phyloP scores from a whole-genome alignment of 2,329 filamentous ascomycete species.

The Colletotrichum theobromicola region DNA sequence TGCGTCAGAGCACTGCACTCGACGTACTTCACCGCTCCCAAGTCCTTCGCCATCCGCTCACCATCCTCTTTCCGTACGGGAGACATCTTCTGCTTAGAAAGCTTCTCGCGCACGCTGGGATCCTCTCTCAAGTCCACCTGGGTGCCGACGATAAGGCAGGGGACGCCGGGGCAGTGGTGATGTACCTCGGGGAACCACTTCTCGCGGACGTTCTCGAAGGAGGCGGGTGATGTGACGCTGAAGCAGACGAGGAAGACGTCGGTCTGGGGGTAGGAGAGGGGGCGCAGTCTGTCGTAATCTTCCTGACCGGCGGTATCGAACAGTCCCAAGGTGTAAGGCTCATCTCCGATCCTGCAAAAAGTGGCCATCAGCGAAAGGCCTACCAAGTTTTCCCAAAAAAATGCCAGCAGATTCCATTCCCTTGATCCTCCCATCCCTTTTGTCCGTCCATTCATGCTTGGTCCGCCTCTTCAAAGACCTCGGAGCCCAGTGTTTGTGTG shows the following conservation, averaged over 20 bases:
- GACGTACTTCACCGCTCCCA: conserved; percentile 98
- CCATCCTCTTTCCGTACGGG: conserved; percentile 93
- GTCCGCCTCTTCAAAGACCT: neutral
- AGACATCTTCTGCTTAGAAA: conserved; percentile 94
- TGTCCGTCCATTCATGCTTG: neutral
- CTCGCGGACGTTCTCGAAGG: conserved; percentile 98
- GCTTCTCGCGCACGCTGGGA: conserved; percentile 83
- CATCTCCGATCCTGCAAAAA: conserved; percentile 87
- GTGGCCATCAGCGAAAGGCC: conserved; percentile 7
- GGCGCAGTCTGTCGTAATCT: conserved; percentile 97
- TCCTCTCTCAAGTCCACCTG: conserved; percentile 97
- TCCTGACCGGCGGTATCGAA: conserved; percentile 99
- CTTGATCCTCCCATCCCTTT: neutral
- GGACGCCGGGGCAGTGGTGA: conserved; percentile 97
- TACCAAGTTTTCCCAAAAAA: neutral
- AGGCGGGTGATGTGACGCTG: conserved; percentile 95
- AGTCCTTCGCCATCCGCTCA: conserved; percentile 93
- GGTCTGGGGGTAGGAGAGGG: conserved; percentile 96
- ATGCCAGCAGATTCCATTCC: neutral
- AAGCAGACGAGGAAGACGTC: conserved; percentile 99
- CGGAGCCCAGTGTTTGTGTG: neutral
- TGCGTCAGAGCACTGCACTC: conserved; percentile 98
- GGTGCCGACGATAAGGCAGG: conserved; percentile 96
- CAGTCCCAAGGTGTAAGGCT: conserved; percentile 94
- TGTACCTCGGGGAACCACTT: conserved; percentile 99